These are phyloP conservation scores for Diaporthe sp. DNA, from an alignment of 2,329 filamentous ascomycete genomes.

Conservation along the genomic window DNA sequence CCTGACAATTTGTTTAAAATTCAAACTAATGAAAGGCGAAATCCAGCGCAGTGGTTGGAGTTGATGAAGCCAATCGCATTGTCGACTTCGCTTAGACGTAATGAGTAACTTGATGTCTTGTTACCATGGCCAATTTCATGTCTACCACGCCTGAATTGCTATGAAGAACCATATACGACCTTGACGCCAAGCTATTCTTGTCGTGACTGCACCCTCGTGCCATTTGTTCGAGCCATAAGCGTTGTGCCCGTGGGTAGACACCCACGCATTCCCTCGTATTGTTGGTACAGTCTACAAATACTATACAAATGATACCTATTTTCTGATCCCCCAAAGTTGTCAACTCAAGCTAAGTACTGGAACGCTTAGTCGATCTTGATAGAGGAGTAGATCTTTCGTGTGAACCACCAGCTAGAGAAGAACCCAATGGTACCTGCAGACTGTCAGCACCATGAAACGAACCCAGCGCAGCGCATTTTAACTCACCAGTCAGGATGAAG, in stretches of 20 bases:
- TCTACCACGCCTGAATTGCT: constrained; percentile 16
- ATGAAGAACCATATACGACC: constrained; percentile 12
- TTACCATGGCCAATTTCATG: neutral
- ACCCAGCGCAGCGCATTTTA: constrained; percentile 38
- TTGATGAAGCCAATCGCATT: neutral
- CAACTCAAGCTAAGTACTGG: neutral
- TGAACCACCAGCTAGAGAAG: constrained; percentile 94
- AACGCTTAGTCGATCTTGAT: constrained; percentile 90
- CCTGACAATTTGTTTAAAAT: neutral
- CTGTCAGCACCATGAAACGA: constrained; percentile 40
- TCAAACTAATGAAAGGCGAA: neutral
- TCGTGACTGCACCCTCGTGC: neutral
- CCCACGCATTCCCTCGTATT: constrained; percentile 9
- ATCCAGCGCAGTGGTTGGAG: neutral
- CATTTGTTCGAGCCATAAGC: constrained; percentile 13
- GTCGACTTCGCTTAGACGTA: neutral
- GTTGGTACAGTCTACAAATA: constrained; percentile 40
- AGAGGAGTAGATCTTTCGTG: constrained; percentile 93
- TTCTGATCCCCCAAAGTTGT: neutral
- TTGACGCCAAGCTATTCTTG: constrained; percentile 20
- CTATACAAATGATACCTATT: constrained; percentile 35
- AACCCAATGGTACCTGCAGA: constrained; percentile 89
- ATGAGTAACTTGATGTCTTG: neutral
- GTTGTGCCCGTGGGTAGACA: neutral
- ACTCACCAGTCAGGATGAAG: constrained; percentile 92